Conservation (phyloP, 2,329 filamentous ascomycete species). For the Falciphora oryzae region DNA sequence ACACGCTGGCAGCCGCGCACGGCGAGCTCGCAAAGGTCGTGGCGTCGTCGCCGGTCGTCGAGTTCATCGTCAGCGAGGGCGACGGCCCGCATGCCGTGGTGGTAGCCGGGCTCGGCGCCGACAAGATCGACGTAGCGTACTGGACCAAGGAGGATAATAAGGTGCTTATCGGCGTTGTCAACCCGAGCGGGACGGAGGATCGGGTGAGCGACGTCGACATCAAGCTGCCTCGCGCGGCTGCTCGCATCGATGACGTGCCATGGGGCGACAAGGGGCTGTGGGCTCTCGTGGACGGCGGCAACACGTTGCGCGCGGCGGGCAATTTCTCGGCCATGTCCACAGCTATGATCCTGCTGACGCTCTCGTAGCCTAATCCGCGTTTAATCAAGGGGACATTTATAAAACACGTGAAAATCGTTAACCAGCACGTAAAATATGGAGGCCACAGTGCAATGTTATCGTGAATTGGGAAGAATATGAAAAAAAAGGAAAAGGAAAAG, state of each 20-base stretch:
- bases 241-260: slow-evolving; percentile 16
- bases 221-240: slow-evolving; percentile 1
- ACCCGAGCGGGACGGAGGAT: slow-evolving; percentile 15
- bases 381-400: too few species aligned
- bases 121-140: slow-evolving; percentile 29
- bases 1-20: slow-evolving; percentile 30
- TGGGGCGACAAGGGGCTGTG: slow-evolving; percentile 21
- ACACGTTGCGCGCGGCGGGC: not conserved
- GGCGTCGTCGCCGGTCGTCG: slow-evolving; percentile 28
- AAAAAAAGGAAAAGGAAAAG: too few species aligned
- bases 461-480: too few species aligned
- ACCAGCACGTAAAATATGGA: too few species aligned
- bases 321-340: not conserved
- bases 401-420: too few species aligned
- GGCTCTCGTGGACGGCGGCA: slow-evolving; percentile 18
- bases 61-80: slow-evolving; percentile 31
- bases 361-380: not conserved
- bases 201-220: slow-evolving; percentile 19
- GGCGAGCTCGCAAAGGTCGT: slow-evolving; percentile 34
- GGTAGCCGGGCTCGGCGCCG: slow-evolving; percentile 16
- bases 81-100: slow-evolving; percentile 15
- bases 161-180: slow-evolving; percentile 33
- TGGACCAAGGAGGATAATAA: slow-evolving; percentile 23
- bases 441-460: too few species aligned
- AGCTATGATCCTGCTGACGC: not conserved